phyloP scores from a whole-genome alignment of 139 green algal genomes.

The Coccomyxa sp. region DNA sequence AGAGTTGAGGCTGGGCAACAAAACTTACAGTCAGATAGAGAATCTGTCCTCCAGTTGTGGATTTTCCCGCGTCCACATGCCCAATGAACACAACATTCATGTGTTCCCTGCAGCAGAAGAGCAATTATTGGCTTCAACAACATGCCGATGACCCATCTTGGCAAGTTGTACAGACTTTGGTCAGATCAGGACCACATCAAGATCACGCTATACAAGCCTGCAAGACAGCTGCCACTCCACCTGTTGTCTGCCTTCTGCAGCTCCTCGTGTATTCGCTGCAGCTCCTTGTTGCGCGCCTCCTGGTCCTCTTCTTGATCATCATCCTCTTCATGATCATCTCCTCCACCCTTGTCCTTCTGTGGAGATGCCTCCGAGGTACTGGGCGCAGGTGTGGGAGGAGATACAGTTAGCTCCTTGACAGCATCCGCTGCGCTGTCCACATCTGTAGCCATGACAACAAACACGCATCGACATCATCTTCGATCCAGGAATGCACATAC shows the following conservation, averaged over 20 bases:
- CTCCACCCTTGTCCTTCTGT: background rate
- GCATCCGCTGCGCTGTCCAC: background rate
- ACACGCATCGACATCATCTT: too few species aligned
- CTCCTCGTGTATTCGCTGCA: constrained; percentile 44
- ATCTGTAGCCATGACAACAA: too few species aligned
- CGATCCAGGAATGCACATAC: too few species aligned
- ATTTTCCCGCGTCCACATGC: constrained; percentile 99
- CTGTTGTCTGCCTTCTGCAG: constrained; percentile 56
- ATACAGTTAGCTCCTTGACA: background rate
- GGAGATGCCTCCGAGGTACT: background rate
- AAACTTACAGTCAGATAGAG: constrained; percentile 78
- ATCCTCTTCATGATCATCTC: constrained; percentile 28
- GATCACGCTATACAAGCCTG: background rate
- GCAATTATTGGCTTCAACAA: background rate
- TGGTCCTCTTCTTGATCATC: constrained; percentile 21
- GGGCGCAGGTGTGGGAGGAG: background rate
- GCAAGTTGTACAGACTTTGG: background rate
- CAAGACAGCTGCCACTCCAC: constrained; percentile 16
- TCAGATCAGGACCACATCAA: background rate
- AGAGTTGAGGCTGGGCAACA: too few species aligned
- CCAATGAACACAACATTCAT: constrained; percentile 99
- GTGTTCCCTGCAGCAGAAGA: constrained; percentile 68
- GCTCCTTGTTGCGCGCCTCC: constrained; percentile 41
- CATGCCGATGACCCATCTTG: background rate
- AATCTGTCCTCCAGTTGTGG: constrained; percentile 96